Percentiles rank a stretch among this genome's conserved stretches.
phyloP scores from a whole-genome alignment of 202 grass and related monocot species.

The Miscanthus sacchariflorus region DNA sequence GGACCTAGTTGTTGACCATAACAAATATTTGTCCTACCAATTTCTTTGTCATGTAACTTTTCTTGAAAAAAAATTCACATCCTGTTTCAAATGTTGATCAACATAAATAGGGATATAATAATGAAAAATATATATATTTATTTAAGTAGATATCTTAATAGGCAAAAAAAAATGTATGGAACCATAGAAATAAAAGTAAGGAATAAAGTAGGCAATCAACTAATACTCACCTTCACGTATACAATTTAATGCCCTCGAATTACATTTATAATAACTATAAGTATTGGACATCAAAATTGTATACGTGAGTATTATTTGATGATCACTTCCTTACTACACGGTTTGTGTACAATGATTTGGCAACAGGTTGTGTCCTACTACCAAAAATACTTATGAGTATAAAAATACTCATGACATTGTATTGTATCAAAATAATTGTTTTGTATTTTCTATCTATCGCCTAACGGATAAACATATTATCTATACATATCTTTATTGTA shows the following conservation, averaged over 20 bases:
- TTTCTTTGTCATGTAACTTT: constrained; percentile 6
- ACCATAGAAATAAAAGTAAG: not conserved
- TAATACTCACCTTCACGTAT: not conserved
- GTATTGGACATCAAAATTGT: not conserved
- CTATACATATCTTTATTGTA: not conserved
- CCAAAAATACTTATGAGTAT: not conserved
- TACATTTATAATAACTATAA: not conserved
- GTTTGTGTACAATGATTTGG: not conserved
- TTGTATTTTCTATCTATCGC: not conserved
- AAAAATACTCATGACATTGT: not conserved
- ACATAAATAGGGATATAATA: not conserved
- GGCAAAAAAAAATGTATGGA: not conserved
- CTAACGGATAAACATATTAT: not conserved
- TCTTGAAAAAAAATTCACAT: not conserved
- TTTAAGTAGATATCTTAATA: not conserved
- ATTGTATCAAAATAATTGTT: not conserved
- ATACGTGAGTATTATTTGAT: not conserved
- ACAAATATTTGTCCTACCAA: not conserved
- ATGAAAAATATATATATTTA: too few relatives aligned
- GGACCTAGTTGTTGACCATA: constrained; percentile 48
- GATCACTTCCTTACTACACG: not conserved
- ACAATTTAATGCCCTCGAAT: not conserved
- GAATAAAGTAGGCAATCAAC: too few relatives aligned
- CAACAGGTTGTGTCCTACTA: not conserved
- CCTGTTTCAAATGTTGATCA: not conserved